Evolutionary conservation across 2,329 filamentous ascomycete species (phyloP).

Genomic region (Dothideomycetes sp.): DNA sequence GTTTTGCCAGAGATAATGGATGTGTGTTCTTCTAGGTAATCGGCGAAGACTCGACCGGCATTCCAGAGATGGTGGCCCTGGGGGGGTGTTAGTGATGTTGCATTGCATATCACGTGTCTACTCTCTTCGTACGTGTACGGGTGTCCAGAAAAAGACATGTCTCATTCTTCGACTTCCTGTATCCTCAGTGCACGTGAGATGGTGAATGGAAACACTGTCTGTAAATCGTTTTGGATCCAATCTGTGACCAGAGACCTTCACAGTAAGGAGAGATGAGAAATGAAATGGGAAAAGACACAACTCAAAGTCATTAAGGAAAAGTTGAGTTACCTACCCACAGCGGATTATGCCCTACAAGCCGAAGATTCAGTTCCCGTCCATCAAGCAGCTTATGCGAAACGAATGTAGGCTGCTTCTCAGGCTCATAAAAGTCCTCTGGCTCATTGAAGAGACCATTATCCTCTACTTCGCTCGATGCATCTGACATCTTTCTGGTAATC

Average conservation of each 20-base stretch:
- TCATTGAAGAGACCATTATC: conserved; percentile 59
- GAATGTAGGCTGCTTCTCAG: conserved; percentile 64
- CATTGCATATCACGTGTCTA: too few species aligned
- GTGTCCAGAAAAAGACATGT: too few species aligned
- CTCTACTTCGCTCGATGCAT: conserved; percentile 23
- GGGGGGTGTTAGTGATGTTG: not conserved
- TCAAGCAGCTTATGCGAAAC: conserved; percentile 59
- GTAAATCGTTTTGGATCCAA: too few species aligned
- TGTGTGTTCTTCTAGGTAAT: conserved; percentile 65
- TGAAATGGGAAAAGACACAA: too few species aligned
- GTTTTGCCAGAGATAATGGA: conserved; percentile 52
- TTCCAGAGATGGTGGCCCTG: conserved; percentile 86
- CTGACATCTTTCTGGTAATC: too few species aligned
- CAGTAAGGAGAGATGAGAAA: too few species aligned
- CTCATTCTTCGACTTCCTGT: too few species aligned
- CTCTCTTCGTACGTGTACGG: too few species aligned
- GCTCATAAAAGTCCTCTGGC: conserved; percentile 68
- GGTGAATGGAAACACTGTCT: too few species aligned
- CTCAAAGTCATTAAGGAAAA: too few species aligned
- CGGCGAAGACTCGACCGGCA: conserved; percentile 64
- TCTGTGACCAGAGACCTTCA: too few species aligned
- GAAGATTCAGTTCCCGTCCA: conserved; percentile 55
- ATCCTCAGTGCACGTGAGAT: too few species aligned
- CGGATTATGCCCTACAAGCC: conserved; percentile 77
- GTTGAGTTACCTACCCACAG: conserved; percentile 52